These are phyloP conservation scores for Cordyceps tenuipes DNA, from an alignment of 2,329 filamentous ascomycete species.

Conservation along the genomic window DNA sequence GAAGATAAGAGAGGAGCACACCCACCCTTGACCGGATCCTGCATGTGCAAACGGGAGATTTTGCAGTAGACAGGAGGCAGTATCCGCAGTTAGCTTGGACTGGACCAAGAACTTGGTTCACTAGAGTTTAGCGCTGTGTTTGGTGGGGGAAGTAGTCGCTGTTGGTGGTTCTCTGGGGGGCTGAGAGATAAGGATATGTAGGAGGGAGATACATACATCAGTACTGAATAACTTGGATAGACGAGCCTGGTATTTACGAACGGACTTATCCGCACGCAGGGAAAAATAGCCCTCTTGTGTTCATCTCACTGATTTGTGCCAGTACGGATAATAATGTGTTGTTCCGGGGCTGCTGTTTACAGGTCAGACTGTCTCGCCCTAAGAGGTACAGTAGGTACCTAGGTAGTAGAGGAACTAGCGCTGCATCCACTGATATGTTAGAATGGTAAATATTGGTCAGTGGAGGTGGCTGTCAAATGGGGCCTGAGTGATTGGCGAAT, in stretches of 20 bases:
- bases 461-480: conserved; percentile 1
- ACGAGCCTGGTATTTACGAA: not conserved
- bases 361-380: too few relatives aligned
- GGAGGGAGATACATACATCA: too few relatives aligned
- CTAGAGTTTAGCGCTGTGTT: conserved; percentile 3
- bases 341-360: too few relatives aligned
- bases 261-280: not conserved
- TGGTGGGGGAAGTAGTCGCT: not conserved
- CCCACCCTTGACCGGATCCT: not conserved
- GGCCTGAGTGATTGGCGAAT: not conserved
- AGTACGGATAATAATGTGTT: too few relatives aligned
- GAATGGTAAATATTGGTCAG: not conserved
- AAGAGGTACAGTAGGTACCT: too few relatives aligned
- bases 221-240: not conserved
- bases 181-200: not conserved
- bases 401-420: not conserved
- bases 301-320: too few relatives aligned
- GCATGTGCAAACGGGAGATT: conserved; percentile 7
- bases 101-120: not conserved
- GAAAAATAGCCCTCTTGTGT: too few relatives aligned
- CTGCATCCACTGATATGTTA: conserved; percentile 9
- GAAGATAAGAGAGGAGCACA: not conserved
- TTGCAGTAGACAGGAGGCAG: not conserved
- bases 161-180: not conserved
- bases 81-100: not conserved